Percentiles rank a stretch among this genome's conserved stretches.
These are phyloP conservation scores for Aspergillus conjunctus DNA, from an alignment of 495 filamentous ascomycete genomes.

Conservation along the genomic window DNA sequence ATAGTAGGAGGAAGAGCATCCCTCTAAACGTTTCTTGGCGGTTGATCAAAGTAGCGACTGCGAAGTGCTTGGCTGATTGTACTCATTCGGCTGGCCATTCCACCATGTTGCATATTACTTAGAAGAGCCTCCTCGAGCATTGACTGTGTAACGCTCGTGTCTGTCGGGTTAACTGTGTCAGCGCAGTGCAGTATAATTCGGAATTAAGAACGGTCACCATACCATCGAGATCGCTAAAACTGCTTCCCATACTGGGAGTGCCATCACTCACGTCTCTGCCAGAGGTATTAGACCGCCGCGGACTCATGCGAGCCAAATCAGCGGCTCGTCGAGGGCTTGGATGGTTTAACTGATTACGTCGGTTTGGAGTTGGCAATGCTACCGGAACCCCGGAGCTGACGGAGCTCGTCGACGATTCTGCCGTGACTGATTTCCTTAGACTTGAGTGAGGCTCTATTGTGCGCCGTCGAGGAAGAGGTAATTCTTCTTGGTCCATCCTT, in stretches of 20 bases:
- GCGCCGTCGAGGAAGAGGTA: constrained; percentile 42
- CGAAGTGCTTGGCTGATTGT: constrained; percentile 71
- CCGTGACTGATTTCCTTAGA: constrained; percentile 48
- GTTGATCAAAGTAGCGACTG: constrained; percentile 43
- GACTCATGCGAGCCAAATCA: constrained; percentile 60
- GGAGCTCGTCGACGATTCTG: constrained; percentile 65
- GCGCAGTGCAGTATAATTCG: constrained; percentile 7
- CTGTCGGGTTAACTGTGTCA: constrained; percentile 42
- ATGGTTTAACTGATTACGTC: constrained; percentile 24
- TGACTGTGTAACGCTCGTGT: constrained; percentile 91
- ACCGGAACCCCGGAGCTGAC: constrained; percentile 46
- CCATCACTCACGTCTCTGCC: constrained; percentile 76
- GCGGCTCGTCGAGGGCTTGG: constrained; percentile 58
- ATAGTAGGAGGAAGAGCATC: neutral
- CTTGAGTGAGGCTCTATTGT: constrained; percentile 29
- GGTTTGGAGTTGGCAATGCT: constrained; percentile 24
- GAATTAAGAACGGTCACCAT: constrained; percentile 29
- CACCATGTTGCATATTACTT: constrained; percentile 84
- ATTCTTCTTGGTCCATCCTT: constrained; percentile 47
- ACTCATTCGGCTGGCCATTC: constrained; percentile 87
- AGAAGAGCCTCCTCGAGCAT: constrained; percentile 91
- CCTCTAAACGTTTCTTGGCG: constrained; percentile 10
- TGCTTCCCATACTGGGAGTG: constrained; percentile 95
- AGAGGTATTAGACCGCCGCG: constrained; percentile 50
- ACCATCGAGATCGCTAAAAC: constrained; percentile 97